Percentiles rank a stretch among this genome's conserved stretches.
These are phyloP conservation scores for Diplodia seriata DNA, from an alignment of 2,329 filamentous ascomycete genomes.

Conservation along the genomic window DNA sequence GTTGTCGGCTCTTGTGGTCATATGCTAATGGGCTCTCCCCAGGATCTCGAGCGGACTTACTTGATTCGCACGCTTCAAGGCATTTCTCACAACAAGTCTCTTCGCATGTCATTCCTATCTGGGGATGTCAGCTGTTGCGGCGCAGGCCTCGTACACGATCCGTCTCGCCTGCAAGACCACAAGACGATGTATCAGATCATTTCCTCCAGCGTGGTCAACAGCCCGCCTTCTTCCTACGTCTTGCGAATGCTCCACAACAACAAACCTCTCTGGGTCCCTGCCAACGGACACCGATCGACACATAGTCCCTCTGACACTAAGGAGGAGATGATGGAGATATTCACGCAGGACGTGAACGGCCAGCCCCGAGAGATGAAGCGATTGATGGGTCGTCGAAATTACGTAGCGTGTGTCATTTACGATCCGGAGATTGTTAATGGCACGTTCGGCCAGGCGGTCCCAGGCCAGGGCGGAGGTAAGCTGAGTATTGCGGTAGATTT, in stretches of 20 bases:
- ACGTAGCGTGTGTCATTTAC: slow-evolving; percentile 90
- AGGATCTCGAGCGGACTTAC: slow-evolving; percentile 94
- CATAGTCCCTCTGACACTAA: slow-evolving; percentile 88
- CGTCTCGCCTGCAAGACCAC: slow-evolving; percentile 86
- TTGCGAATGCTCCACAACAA: slow-evolving; percentile 95
- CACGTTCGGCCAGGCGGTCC: slow-evolving; percentile 49
- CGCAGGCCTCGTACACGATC: slow-evolving; percentile 93
- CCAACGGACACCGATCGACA: slow-evolving; percentile 76
- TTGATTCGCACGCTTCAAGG: slow-evolving; percentile 94
- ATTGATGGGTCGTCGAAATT: slow-evolving; percentile 92
- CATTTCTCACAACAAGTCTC: slow-evolving; percentile 91
- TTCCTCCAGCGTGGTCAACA: slow-evolving; percentile 88
- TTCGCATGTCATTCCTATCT: slow-evolving; percentile 96
- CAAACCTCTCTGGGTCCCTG: slow-evolving; percentile 87
- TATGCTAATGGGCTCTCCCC: slow-evolving; percentile 34
- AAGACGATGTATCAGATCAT: slow-evolving; percentile 99
- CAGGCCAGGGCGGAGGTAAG: slow-evolving; percentile 53
- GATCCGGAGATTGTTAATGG: slow-evolving; percentile 78
- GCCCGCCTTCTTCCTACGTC: slow-evolving; percentile 82
- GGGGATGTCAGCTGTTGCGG: slow-evolving; percentile 91
- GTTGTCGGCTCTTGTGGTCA: neutral
- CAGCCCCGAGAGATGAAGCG: slow-evolving; percentile 81
- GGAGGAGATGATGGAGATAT: slow-evolving; percentile 99
- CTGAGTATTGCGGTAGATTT: slow-evolving; percentile 94
- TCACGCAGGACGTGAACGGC: slow-evolving; percentile 92